Conservation (phyloP, 345 rosid species). For the Moringa oleifera region DNA sequence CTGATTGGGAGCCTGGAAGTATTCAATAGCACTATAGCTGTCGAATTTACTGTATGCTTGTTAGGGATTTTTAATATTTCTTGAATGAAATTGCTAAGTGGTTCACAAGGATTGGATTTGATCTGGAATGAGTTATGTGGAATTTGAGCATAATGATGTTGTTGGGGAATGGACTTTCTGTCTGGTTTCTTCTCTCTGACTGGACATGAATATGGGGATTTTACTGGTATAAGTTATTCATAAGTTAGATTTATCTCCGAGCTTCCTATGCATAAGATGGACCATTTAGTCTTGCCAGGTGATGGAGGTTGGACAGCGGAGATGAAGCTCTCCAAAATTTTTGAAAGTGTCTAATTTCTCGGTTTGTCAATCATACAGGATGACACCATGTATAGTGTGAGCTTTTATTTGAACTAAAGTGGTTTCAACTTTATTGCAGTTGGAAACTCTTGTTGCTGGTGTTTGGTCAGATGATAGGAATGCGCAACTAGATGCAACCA, state of each 20-base stretch:
- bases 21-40: background rate
- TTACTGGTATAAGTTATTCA: background rate
- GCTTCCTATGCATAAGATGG: background rate
- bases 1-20: background rate
- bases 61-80: background rate
- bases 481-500: slow-evolving; percentile 57
- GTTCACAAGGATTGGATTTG: background rate
- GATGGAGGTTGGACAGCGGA: background rate
- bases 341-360: background rate
- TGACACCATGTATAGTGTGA: background rate
- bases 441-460: slow-evolving; percentile 58
- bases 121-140: background rate
- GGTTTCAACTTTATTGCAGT: slow-evolving; percentile 26
- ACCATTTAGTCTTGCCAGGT: background rate
- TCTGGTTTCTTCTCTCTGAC: too few species aligned
- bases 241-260: background rate
- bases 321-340: background rate
- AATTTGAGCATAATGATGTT: too few species aligned
- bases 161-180: too few species aligned
- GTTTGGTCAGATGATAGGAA: slow-evolving; percentile 60
- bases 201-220: background rate
- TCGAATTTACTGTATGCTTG: background rate
- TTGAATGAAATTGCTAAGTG: background rate
- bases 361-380: too few species aligned
- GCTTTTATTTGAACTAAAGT: background rate